Percentiles rank a stretch among this genome's conserved stretches.
These are phyloP conservation scores for Fusarium foetens DNA, from an alignment of 2,329 filamentous ascomycete species.

Conservation along the genomic window DNA sequence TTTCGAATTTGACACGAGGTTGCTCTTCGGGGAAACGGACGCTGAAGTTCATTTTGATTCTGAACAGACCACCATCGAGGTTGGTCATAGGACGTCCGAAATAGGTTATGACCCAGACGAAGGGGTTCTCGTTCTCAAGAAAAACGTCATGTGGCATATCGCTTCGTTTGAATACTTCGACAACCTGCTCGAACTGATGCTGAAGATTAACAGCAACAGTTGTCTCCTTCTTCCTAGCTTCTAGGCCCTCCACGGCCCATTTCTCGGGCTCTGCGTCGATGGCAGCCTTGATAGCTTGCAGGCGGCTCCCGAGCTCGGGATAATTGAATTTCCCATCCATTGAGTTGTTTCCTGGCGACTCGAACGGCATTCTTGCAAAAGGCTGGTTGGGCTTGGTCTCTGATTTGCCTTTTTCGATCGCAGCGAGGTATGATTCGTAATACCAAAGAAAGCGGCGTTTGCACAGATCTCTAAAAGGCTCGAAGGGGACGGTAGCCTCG, in stretches of 20 bases:
- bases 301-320: conserved; percentile 73
- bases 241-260: conserved; percentile 78
- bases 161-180: conserved; percentile 76
- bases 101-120: conserved; percentile 88
- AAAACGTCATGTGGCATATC: conserved; percentile 79
- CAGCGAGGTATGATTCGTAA: conserved; percentile 83
- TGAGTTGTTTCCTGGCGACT: conserved; percentile 71
- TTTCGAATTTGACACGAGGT: conserved; percentile 83
- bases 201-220: conserved; percentile 84
- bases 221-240: conserved; percentile 70
- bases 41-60: conserved; percentile 81
- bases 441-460: conserved; percentile 97
- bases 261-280: conserved; percentile 75
- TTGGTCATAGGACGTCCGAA: conserved; percentile 94
- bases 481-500: conserved; percentile 70
- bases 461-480: conserved; percentile 89
- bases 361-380: conserved; percentile 91
- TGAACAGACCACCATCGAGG: conserved; percentile 90
- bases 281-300: conserved; percentile 74
- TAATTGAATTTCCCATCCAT: conserved; percentile 94
- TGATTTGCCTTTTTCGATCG: conserved; percentile 72
- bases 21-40: conserved; percentile 89
- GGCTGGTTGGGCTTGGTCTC: conserved; percentile 70
- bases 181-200: conserved; percentile 85
- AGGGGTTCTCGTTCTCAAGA: conserved; percentile 84